Percentiles rank a stretch among this genome's conserved stretches.
These are phyloP conservation scores for Globisporangium solare DNA, from an alignment of 352 stramenopile genomes.

Conservation along the genomic window DNA sequence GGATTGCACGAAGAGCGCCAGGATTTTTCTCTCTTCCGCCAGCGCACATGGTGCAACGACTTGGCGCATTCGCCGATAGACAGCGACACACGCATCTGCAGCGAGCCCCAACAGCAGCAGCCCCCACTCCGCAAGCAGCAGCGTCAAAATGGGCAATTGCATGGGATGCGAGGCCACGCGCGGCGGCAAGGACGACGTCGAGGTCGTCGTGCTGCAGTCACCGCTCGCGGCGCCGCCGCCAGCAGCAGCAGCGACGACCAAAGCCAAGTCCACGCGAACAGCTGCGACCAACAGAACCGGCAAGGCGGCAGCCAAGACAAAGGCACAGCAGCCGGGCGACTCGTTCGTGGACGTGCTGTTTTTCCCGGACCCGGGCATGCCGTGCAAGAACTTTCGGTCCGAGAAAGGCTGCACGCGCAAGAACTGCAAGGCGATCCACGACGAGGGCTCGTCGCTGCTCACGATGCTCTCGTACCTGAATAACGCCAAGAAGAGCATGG, in stretches of 20 bases:
- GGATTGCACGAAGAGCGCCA: too few species aligned
- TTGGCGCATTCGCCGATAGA: background rate
- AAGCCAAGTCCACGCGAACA: too few species aligned
- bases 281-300: too few species aligned
- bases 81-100: background rate
- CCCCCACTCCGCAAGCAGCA: background rate
- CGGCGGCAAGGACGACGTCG: constrained; percentile 4
- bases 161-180: constrained; percentile 20
- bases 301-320: background rate
- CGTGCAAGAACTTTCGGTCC: constrained; percentile 50
- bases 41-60: too few species aligned
- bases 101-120: constrained; percentile 4
- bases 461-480: constrained; percentile 46
- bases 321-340: constrained; percentile 17
- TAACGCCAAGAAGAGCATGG: constrained; percentile 38
- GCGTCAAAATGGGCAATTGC: constrained; percentile 53
- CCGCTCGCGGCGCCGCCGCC: background rate
- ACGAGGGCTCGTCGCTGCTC: constrained; percentile 52
- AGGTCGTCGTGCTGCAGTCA: constrained; percentile 12
- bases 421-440: constrained; percentile 61
- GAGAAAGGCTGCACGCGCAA: constrained; percentile 52
- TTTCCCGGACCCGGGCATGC: constrained; percentile 61
- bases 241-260: too few species aligned
- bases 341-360: constrained; percentile 73
- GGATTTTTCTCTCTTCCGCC: too few species aligned